Conservation (phyloP, 345 rosid species). For the Boechera stricta region DNA sequence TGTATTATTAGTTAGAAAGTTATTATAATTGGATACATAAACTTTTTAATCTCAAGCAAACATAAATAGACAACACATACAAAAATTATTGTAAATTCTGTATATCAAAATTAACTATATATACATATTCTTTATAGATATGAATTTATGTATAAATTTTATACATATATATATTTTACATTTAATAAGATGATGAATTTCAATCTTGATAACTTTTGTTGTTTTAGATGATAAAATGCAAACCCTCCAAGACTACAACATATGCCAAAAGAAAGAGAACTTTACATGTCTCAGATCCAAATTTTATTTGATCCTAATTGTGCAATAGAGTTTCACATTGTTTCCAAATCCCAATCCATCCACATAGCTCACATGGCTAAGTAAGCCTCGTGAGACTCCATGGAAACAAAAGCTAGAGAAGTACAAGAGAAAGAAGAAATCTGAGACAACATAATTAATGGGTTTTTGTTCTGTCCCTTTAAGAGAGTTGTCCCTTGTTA, state of each 20-base stretch:
- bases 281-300: neutral
- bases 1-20: neutral
- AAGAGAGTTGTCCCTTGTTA: constrained; percentile 4
- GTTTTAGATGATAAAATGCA: neutral
- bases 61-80: neutral
- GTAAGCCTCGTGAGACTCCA: neutral
- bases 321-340: neutral
- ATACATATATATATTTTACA: neutral
- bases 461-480: neutral
- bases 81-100: neutral
- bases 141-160: neutral
- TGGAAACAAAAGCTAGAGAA: neutral
- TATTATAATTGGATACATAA: neutral
- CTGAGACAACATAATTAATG: neutral
- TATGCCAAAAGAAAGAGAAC: neutral
- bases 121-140: neutral
- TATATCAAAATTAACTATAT: neutral
- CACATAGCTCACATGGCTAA: neutral
- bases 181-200: neutral
- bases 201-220: neutral
- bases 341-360: neutral
- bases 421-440: neutral
- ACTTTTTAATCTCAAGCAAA: neutral
- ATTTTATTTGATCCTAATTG: neutral
- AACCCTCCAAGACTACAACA: neutral